Base-by-base conservation (phyloP, 2,329 filamentous ascomycete genomes). In the Ophiostoma fasciatum region DNA sequence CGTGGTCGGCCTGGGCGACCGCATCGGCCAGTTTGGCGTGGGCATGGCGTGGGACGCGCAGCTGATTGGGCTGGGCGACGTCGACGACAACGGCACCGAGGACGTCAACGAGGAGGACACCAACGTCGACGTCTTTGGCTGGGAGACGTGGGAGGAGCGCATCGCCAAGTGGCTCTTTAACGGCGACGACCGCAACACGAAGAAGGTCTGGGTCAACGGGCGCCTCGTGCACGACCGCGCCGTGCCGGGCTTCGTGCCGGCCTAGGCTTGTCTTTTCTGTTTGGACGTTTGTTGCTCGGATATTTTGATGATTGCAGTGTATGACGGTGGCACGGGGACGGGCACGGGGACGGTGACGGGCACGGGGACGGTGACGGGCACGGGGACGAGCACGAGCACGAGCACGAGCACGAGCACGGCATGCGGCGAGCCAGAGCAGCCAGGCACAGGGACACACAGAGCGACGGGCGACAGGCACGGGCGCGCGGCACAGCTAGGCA, bases 141-240 rank as follows among this genome's bases (percentile, higher is more conserved):
- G 78, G 71, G 88, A 96, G 66, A 71, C 52, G n/a, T 92, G 82
- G 83, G 73, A 79, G 27, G 83, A 96, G 49, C 73, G 65, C 50
- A 60, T 96, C 10, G 82, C 83, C 35, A 98, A 98, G 64, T 98
- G 90, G 90, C 64, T 96, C 42, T 98, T 82, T 59, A 81, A 74
- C 45, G 90, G 90, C 0, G 87, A 96, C 61, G 90, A 96, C 58
- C 66, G 88, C 46, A 96, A 96, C 55, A 88, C 85, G 3, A 68
- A 68, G 48, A 75, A 68, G 46, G 90, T 98, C 5, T 98, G 88
- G 88, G 85, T 96, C 2, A 75, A 68, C 52, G 90, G 90, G 3
- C 61, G 74, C 44, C 56, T 92, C 54, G 90, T 94, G 32, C 84
- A 94, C 60, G 55, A 66, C 52, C 56, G 61, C 13, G 12, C 35